Conservation (phyloP, 2,329 filamentous ascomycete genomes). For the Trichoderma arundinaceum region DNA sequence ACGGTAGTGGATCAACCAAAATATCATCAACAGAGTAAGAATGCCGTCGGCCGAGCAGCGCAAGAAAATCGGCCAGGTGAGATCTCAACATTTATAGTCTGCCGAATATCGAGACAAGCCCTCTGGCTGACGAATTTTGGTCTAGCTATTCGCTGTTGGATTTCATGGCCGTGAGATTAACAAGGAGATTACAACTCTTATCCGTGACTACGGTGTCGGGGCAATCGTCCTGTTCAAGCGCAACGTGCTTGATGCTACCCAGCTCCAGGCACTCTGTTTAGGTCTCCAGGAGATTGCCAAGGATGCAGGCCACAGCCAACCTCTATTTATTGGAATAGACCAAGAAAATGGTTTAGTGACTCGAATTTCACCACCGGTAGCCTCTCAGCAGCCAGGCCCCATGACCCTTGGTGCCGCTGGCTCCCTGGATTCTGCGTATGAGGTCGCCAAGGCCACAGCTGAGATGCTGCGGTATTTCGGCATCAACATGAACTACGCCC, state of each 20-base stretch:
- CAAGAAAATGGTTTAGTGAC: slow-evolving; percentile 41
- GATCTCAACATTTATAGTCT: background rate
- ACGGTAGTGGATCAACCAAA: background rate
- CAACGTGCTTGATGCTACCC: slow-evolving; percentile 36
- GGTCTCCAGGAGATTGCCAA: slow-evolving; percentile 37
- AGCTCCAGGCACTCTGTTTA: slow-evolving; percentile 36
- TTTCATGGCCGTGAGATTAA: slow-evolving; percentile 38
- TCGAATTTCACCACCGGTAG: slow-evolving; percentile 38
- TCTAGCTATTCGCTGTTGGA: slow-evolving; percentile 39
- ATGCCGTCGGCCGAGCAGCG: slow-evolving; percentile 33
- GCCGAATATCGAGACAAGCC: too few relatives aligned
- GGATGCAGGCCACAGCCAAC: slow-evolving; percentile 37
- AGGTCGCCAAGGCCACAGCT: slow-evolving; percentile 36
- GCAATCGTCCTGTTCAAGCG: slow-evolving; percentile 40
- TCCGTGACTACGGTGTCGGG: slow-evolving; percentile 39
- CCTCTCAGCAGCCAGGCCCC: slow-evolving; percentile 37
- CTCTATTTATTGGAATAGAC: slow-evolving; percentile 40
- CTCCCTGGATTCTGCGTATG: slow-evolving; percentile 31
- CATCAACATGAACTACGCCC: slow-evolving; percentile 42
- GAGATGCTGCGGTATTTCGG: slow-evolving; percentile 38
- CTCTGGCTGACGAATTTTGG: background rate
- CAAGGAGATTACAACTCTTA: slow-evolving; percentile 36
- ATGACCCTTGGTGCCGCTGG: slow-evolving; percentile 38
- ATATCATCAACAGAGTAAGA: background rate
- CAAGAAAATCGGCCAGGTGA: slow-evolving; percentile 32